Conservation (phyloP, 306 rosid species). For the Betula pendula region DNA sequence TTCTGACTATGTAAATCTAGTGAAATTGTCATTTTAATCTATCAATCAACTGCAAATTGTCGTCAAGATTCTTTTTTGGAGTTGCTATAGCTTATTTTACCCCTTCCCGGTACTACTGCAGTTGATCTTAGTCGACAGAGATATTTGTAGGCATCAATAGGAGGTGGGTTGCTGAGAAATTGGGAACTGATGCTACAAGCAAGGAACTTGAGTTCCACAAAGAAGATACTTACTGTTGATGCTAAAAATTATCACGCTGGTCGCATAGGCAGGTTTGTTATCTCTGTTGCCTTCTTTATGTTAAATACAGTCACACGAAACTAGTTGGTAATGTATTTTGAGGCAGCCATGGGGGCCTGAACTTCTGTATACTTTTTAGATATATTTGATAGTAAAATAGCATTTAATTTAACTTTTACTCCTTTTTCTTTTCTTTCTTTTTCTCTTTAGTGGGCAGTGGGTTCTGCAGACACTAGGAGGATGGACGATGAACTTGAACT, state of each 20-base stretch:
- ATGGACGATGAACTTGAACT: constrained; percentile 81
- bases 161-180: too few relatives aligned
- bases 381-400: not conserved
- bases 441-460: constrained; percentile 63
- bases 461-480: constrained; percentile 82
- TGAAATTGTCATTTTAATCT: not conserved
- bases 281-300: constrained; percentile 10
- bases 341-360: too few relatives aligned
- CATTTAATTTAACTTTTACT: constrained; percentile 1
- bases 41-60: not conserved
- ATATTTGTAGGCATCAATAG: constrained; percentile 95
- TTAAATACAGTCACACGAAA: not conserved
- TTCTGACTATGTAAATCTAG: not conserved
- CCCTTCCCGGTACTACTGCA: constrained; percentile 21
- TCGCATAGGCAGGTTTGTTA: constrained; percentile 86
- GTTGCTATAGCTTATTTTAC: constrained; percentile 9
- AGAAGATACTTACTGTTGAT: constrained; percentile 66
- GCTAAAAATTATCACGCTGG: constrained; percentile 98
- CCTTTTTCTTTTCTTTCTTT: constrained; percentile 1
- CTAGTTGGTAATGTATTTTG: not conserved
- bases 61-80: constrained; percentile 3
- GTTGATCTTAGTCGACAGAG: constrained; percentile 53
- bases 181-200: constrained; percentile 65
- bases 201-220: constrained; percentile 78
- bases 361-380: not conserved